A percentile compares a stretch with the other conserved stretches of the same genome.
Evolutionary conservation across 169 alveolate species (phyloP).

Genomic region (Babesia gibsoni): DNA sequence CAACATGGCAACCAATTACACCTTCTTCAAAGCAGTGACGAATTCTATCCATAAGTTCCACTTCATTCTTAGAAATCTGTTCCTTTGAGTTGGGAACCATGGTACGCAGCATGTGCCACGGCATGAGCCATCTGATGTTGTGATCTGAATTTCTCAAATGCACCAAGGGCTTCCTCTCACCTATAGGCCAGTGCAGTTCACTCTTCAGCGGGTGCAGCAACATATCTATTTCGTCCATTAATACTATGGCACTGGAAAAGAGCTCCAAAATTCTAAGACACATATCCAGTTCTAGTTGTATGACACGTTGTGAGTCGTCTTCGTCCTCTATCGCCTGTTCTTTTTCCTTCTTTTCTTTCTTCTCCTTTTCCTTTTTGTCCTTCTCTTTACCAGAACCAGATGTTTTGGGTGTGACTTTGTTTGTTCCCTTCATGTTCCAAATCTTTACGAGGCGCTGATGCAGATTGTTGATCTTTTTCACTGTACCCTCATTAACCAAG

Average conservation of each 20-base stretch:
- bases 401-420: background rate
- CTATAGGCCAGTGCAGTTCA: slow-evolving; percentile 92
- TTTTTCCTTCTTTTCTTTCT: background rate
- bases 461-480: slow-evolving; percentile 63
- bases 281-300: slow-evolving; percentile 54
- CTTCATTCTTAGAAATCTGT: slow-evolving; percentile 34
- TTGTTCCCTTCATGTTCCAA: slow-evolving; percentile 70
- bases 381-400: background rate
- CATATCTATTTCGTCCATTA: slow-evolving; percentile 88
- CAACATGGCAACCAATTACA: slow-evolving; percentile 62
- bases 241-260: slow-evolving; percentile 72
- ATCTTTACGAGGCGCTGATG: slow-evolving; percentile 67
- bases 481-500: slow-evolving; percentile 53
- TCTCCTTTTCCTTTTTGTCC: background rate
- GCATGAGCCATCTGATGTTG: slow-evolving; percentile 78
- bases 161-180: slow-evolving; percentile 71
- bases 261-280: slow-evolving; percentile 72
- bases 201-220: slow-evolving; percentile 89
- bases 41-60: slow-evolving; percentile 21
- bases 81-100: slow-evolving; percentile 57
- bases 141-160: slow-evolving; percentile 49
- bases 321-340: background rate
- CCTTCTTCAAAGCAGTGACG: slow-evolving; percentile 44
- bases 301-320: slow-evolving; percentile 39
- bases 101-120: slow-evolving; percentile 83